Evolutionary conservation across 768 basidiomycete genomes (phyloP), one percentile per base, ranked within the genome.

Genomic region (Lentinula sp.): DNA sequence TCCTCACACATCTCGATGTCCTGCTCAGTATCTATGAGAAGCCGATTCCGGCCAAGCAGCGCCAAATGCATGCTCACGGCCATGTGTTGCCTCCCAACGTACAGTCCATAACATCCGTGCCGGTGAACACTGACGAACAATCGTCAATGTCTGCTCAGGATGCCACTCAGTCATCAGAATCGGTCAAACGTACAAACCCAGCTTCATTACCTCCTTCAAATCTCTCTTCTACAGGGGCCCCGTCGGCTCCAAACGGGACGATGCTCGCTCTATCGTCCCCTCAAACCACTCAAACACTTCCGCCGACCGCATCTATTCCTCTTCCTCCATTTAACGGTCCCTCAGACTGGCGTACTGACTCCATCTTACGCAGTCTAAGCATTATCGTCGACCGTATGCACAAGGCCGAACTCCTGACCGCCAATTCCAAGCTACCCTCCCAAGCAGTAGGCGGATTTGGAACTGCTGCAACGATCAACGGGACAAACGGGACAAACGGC

Each of bases 301-400:
- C 55, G 0, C 55, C 55, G 15, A 56, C 50, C 2, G 32, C 50
- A 13, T 56, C 48, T 34, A 54, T 58, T 18, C 79, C 82, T 18
- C 64, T 74, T 56, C 82, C 83, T 54, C 73, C 75, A 48, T 84
- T 83, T 69, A 49, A 63, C 61, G 84, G 84, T 3, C 81, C 80
- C 5, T 49, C 70, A 43, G 78, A 83, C 69, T 80, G 80, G 79
- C 78, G 81, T 65, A 84, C 79, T 11, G 80, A 84, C 57, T 70
- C 75, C 61, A 82, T 85, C 63, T 67, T 80, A 34, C 75, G 79
- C 54, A 80, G 80, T 15, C 74, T 84, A 61, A 69, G 70, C 28
- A 73, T 72, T 32, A 71, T 84, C 61, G 77, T 78, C 1, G 71
- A 75, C 37, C 75, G 82, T 63, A 78, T 82, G 77, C 74, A 78